Evolutionary conservation across 1,139 yeast genomes (phyloP).

Genomic region (Hansenula lynferdii): DNA sequence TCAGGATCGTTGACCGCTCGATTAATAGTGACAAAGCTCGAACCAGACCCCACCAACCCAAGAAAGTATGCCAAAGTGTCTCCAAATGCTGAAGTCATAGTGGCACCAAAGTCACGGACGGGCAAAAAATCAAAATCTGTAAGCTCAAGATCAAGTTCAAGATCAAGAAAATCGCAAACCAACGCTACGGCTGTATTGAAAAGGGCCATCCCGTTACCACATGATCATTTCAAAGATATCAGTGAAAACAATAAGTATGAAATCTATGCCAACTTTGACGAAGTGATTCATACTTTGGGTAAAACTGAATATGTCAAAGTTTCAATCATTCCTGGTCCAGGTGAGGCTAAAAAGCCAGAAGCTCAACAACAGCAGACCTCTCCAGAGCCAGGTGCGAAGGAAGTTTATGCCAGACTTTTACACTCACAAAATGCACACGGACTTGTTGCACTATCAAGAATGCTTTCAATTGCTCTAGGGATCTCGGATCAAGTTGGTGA

Average conservation of each 20-base stretch:
- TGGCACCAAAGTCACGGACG: constrained; percentile 63
- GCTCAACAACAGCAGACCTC: neutral
- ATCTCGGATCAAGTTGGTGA: constrained; percentile 45
- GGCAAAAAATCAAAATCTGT: constrained; percentile 22
- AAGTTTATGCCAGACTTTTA: constrained; percentile 52
- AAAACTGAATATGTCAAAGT: constrained; percentile 50
- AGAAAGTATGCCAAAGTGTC: constrained; percentile 51
- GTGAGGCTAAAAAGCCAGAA: constrained; percentile 18
- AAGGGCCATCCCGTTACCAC: constrained; percentile 57
- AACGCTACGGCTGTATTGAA: constrained; percentile 30
- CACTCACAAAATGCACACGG: constrained; percentile 27
- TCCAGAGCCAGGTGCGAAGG: neutral
- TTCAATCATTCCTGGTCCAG: constrained; percentile 54
- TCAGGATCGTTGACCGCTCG: constrained; percentile 60
- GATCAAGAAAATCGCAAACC: constrained; percentile 25
- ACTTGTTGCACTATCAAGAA: constrained; percentile 50
- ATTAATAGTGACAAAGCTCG: constrained; percentile 59
- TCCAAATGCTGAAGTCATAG: constrained; percentile 73
- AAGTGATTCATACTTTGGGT: constrained; percentile 29
- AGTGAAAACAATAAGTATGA: constrained; percentile 27
- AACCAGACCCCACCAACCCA: constrained; percentile 33
- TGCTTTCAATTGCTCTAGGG: constrained; percentile 56
- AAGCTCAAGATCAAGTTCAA: constrained; percentile 26
- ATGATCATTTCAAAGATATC: constrained; percentile 26
- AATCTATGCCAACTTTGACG: constrained; percentile 39